phyloP scores from a whole-genome alignment of 116 monocot genomes.

The Iris pallida region DNA sequence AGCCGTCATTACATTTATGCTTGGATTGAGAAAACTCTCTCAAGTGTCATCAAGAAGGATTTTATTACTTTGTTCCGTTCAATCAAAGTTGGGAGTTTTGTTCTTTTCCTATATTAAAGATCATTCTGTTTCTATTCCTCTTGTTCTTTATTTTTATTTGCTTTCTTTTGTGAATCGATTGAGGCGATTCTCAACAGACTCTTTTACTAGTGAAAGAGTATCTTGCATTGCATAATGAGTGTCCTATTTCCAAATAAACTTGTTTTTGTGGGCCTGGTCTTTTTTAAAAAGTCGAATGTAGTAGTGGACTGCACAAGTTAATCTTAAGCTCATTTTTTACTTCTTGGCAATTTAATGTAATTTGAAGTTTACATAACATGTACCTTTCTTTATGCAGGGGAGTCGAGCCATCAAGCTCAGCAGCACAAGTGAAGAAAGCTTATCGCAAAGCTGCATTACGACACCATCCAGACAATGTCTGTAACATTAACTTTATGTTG shows the following conservation, averaged over 20 bases:
- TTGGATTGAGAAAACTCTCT: no score
- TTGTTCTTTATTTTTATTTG: no score
- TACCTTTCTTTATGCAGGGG: constrained; percentile 44
- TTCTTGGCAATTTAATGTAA: not conserved
- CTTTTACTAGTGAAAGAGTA: not conserved
- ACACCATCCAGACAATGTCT: constrained; percentile 96
- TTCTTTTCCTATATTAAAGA: no score
- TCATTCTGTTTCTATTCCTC: no score
- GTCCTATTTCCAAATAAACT: not conserved
- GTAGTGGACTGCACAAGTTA: not conserved
- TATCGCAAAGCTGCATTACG: constrained; percentile 79
- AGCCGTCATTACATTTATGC: no score
- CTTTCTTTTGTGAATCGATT: no score
- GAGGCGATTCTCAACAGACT: no score
- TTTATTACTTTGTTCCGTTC: no score
- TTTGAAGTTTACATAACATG: not conserved
- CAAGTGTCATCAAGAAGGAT: no score
- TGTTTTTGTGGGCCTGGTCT: not conserved
- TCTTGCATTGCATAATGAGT: not conserved
- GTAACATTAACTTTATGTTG: not conserved
- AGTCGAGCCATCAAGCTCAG: constrained; percentile 59
- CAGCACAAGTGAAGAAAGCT: constrained; percentile 79
- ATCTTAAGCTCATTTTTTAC: not conserved
- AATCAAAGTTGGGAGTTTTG: no score
- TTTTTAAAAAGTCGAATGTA: not conserved